Base-by-base conservation (phyloP, 768 basidiomycete genomes). In the Termitomyces sp. region DNA sequence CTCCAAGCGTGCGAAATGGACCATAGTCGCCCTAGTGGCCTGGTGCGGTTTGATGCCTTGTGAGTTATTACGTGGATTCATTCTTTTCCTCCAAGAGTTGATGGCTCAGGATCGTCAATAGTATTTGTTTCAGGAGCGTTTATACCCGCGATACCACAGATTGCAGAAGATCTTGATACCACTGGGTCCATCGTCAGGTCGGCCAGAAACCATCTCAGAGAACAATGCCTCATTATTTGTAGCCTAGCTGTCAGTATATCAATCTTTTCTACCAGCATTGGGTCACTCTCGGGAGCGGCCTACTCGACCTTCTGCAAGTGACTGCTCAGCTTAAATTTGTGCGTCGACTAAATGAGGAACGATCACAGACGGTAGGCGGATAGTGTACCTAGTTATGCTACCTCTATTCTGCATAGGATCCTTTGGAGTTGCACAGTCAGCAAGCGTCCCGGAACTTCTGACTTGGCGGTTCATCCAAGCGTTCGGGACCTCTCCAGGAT, bases 111-210 rank as follows among this genome's bases (percentile, higher is more conserved):
- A 51, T 36, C 45, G 37, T 33, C 49, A 16, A 63, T 12, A 93
- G 90, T 87, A 39, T 84, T 93, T 59, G 83, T 88, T 0, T 74
- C 82, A 7, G 86, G 83, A 0, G 82, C 82, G 0, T 91, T 93
- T 68, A 78, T 90, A 2, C 90, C 90, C 0, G 84, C 85, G 0
- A 87, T 93, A 57, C 88, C 89, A 0, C 80, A 87, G 52, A 84
- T 94, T 47, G 83, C 90, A 8, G 70, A 69, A 30, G 89, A 93
- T 59, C 69, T 93, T 11, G 50, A 80, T 27, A 76, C 87, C 0
- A 81, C 88, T 0, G 79, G 78, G 0, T 63, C 80, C 16, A 69
- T 86, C 18, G 78, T 91, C 53, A 88, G 84, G 84, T 57, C 18
- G 3, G 37, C n/a, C 4, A 36, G 83, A 55, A 16, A 69, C 31